Evolutionary conservation across 768 basidiomycete genomes (phyloP).

Genomic region (Calocybe indica): DNA sequence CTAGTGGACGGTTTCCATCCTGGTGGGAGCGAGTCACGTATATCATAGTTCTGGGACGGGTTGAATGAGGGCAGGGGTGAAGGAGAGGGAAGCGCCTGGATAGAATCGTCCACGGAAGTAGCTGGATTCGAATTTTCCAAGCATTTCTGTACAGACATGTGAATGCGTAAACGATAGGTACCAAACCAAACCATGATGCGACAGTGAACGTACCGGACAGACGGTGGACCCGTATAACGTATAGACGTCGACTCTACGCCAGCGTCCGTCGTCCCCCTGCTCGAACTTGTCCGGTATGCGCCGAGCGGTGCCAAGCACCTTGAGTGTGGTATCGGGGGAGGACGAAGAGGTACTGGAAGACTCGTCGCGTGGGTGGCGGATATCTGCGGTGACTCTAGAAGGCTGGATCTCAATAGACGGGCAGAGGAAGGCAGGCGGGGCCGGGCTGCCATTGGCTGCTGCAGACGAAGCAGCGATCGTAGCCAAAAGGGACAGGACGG

Average conservation of each 20-base stretch:
- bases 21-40: conserved; percentile 39
- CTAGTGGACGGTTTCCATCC: conserved; percentile 38
- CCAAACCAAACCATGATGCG: not conserved
- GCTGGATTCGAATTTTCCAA: conserved; percentile 21
- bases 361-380: conserved; percentile 2
- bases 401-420: conserved; percentile 31
- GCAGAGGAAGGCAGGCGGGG: conserved; percentile 58
- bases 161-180: not conserved
- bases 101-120: conserved; percentile 26
- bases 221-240: conserved; percentile 69
- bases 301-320: conserved; percentile 8
- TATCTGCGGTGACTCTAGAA: not conserved
- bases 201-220: conserved; percentile 38
- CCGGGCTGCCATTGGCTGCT: conserved; percentile 40
- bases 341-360: conserved; percentile 7
- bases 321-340: conserved; percentile 10
- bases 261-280: conserved; percentile 46
- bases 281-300: conserved; percentile 52
- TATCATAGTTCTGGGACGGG: conserved; percentile 18
- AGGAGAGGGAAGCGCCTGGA: conserved; percentile 17
- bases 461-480: conserved; percentile 45
- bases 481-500: conserved; percentile 51
- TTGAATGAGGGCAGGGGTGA: conserved; percentile 12
- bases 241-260: conserved; percentile 51
- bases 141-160: conserved; percentile 7